phyloP scores from a whole-genome alignment of 306 rosid species.

The Cucurbita argyrosperma region DNA sequence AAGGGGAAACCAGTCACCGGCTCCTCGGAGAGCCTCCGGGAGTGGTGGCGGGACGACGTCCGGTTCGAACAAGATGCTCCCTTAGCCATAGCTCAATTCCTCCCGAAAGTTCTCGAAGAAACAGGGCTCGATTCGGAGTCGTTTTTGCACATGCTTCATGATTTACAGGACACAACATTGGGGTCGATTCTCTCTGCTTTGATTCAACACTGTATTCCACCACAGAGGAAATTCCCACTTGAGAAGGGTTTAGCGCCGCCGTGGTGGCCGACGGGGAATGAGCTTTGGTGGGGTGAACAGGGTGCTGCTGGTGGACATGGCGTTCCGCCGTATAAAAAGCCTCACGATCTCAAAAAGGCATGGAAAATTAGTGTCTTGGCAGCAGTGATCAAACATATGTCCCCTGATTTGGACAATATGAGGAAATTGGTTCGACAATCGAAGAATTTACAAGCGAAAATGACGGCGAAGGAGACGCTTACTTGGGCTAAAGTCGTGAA shows the following conservation, averaged over 20 bases:
- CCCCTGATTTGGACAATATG: constrained; percentile 26
- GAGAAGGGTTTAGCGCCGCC: constrained; percentile 58
- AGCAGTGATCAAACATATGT: constrained; percentile 42
- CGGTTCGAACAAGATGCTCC: constrained; percentile 28
- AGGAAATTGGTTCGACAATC: constrained; percentile 38
- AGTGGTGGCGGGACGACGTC: constrained; percentile 46
- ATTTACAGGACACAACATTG: constrained; percentile 45
- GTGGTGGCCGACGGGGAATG: constrained; percentile 54
- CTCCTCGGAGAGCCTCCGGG: constrained; percentile 39
- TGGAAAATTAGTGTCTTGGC: constrained; percentile 54
- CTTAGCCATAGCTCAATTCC: constrained; percentile 8
- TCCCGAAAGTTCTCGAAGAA: constrained; percentile 9
- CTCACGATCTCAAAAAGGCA: constrained; percentile 49
- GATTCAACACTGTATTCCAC: constrained; percentile 44
- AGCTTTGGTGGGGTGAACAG: constrained; percentile 55
- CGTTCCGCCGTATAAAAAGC: constrained; percentile 45
- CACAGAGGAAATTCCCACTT: constrained; percentile 38
- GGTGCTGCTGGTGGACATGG: constrained; percentile 33
- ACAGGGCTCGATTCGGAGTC: constrained; percentile 15
- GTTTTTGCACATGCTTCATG: constrained; percentile 29
- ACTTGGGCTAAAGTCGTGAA: constrained; percentile 45
- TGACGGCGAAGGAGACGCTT: constrained; percentile 39
- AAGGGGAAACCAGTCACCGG: constrained; percentile 54
- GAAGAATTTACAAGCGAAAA: constrained; percentile 43
- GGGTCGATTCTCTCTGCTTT: constrained; percentile 50